Percentiles rank a stretch among this genome's conserved stretches.
phyloP scores from a whole-genome alignment of 164 flowering plant genomes.

The Umbellularia californica region DNA sequence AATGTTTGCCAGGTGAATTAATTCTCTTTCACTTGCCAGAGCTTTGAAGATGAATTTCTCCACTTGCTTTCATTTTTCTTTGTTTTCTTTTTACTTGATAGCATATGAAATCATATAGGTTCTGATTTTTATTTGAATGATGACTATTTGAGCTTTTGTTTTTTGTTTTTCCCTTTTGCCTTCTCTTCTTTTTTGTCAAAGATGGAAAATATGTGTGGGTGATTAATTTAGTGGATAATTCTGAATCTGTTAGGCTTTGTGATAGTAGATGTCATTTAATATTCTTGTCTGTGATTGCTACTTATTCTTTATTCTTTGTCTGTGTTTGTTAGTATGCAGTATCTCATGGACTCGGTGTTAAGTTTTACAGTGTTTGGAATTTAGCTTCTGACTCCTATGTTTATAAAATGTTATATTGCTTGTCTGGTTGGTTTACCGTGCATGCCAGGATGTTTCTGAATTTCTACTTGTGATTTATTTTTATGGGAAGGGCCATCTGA shows the following conservation, averaged over 20 bases:
- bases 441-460: no score
- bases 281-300: no score
- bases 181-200: no score
- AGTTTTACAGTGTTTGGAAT: not conserved
- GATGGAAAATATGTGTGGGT: not conserved
- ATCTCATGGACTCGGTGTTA: not conserved
- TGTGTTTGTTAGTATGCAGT: not conserved
- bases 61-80: no score
- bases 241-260: not conserved
- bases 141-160: not conserved
- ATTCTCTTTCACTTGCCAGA: not conserved
- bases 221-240: not conserved
- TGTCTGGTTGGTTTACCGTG: no score
- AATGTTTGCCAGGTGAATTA: not conserved
- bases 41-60: not conserved
- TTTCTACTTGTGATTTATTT: no score
- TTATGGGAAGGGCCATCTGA: no score
- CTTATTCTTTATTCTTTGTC: not conserved
- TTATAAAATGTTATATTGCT: not conserved
- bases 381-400: not conserved
- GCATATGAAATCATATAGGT: no score
- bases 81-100: no score
- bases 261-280: not conserved
- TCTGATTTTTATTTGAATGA: no score
- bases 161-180: not conserved